Percentiles rank a stretch among this genome's conserved stretches.
Conservation (phyloP, 2,329 filamentous ascomycete species). For the Cladosporium colombiae region DNA sequence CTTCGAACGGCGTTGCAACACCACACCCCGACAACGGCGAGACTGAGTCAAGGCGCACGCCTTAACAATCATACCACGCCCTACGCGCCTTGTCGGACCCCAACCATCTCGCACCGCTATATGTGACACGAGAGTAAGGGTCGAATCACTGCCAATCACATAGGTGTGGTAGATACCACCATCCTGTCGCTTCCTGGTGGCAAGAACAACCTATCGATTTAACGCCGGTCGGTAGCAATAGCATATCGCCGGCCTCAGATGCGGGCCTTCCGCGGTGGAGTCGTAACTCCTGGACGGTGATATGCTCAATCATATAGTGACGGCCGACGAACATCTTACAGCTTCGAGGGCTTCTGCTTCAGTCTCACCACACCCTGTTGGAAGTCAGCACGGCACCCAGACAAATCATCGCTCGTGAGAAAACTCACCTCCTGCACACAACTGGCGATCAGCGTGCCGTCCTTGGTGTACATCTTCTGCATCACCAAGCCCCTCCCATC, state of each 20-base stretch:
- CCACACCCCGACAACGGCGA: background rate
- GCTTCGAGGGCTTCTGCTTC: slow-evolving; percentile 40
- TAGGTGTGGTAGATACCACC: background rate
- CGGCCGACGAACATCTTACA: slow-evolving; percentile 14
- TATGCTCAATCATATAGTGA: background rate
- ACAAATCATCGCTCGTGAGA: background rate
- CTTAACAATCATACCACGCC: background rate
- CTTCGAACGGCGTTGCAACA: background rate
- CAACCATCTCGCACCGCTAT: background rate
- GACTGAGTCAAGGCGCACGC: background rate
- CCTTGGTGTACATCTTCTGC: slow-evolving; percentile 70
- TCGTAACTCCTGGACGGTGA: background rate
- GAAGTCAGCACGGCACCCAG: slow-evolving; percentile 27
- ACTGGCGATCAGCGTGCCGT: slow-evolving; percentile 73
- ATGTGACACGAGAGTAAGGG: background rate
- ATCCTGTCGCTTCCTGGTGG: background rate
- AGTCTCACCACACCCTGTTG: slow-evolving; percentile 54
- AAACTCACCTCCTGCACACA: slow-evolving; percentile 71
- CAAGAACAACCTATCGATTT: background rate
- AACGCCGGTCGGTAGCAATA: background rate
- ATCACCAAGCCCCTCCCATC: slow-evolving; percentile 75
- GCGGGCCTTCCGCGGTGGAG: background rate
- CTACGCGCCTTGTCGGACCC: background rate
- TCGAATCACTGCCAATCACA: background rate
- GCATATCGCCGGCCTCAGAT: background rate